Percentiles rank a stretch among this genome's conserved stretches.
These are phyloP conservation scores for Nicotiana tomentosiformis DNA, from an alignment of 257 asterid species.

Conservation along the genomic window DNA sequence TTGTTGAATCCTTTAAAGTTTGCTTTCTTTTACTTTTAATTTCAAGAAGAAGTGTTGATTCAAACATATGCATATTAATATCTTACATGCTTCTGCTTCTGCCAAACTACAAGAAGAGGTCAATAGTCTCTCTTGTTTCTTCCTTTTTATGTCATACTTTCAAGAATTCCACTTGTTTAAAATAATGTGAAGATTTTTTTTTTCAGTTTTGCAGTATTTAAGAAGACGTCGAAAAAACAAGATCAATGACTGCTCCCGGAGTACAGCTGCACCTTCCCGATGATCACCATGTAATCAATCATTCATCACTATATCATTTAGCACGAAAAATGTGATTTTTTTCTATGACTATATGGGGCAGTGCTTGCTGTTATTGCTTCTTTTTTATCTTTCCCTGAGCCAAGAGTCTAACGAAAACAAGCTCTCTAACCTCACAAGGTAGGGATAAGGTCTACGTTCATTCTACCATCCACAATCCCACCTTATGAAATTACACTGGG, in stretches of 20 bases:
- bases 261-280: slow-evolving; percentile 2
- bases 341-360: no score
- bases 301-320: no score
- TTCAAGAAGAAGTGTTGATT: background rate
- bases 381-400: no score
- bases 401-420: no score
- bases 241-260: background rate
- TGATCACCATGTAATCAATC: slow-evolving; percentile 5
- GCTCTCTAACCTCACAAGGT: no score
- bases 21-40: background rate
- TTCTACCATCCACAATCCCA: no score
- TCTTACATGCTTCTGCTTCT: background rate
- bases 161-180: background rate
- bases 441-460: no score
- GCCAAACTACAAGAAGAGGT: background rate
- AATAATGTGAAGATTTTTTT: background rate
- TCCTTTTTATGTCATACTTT: background rate
- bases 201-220: background rate
- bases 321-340: no score
- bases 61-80: background rate
- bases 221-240: background rate
- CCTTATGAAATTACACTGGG: no score
- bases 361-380: no score
- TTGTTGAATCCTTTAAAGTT: background rate
- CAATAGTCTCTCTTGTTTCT: background rate